Conservation (phyloP, 768 basidiomycete species). For the Artomyces pyxidatus region DNA sequence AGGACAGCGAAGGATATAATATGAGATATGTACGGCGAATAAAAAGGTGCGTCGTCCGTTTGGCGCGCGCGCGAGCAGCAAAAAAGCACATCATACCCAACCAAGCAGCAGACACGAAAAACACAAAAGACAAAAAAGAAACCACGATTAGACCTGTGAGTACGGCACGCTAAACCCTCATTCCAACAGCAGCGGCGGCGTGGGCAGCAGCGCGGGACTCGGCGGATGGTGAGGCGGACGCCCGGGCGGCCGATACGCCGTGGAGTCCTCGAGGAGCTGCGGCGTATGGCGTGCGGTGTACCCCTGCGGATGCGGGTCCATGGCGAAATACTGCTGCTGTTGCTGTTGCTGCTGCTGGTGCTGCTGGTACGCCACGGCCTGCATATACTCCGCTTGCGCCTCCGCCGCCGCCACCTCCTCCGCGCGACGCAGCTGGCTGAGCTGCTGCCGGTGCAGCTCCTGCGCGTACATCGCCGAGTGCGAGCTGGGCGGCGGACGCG, state of each 20-base stretch:
- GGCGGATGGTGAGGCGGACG: neutral
- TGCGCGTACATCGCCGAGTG: slow-evolving; percentile 50
- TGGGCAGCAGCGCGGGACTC: slow-evolving; percentile 31
- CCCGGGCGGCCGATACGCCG: neutral
- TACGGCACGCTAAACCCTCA: slow-evolving; percentile 29
- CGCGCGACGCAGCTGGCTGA: slow-evolving; percentile 20
- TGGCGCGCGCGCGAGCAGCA: too few species aligned
- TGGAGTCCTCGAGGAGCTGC: neutral
- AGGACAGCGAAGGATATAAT: too few species aligned
- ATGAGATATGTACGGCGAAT: too few species aligned
- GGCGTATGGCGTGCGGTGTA: neutral
- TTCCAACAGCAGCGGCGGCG: slow-evolving; percentile 41
- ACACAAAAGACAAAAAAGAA: too few species aligned
- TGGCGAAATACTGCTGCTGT: slow-evolving; percentile 27
- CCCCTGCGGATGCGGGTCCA: slow-evolving; percentile 26
- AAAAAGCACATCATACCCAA: too few species aligned
- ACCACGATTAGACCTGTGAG: too few species aligned
- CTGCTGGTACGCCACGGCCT: slow-evolving; percentile 26
- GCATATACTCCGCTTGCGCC: slow-evolving; percentile 25
- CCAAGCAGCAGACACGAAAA: too few species aligned
- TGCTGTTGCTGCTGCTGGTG: slow-evolving; percentile 27
- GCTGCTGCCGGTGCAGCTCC: slow-evolving; percentile 34
- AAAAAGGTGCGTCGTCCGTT: too few species aligned
- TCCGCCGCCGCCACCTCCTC: slow-evolving; percentile 17
- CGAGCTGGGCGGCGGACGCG: slow-evolving; percentile 24